phyloP scores from a whole-genome alignment of 2,329 filamentous ascomycete genomes.

The Alternaria triticimaculans region DNA sequence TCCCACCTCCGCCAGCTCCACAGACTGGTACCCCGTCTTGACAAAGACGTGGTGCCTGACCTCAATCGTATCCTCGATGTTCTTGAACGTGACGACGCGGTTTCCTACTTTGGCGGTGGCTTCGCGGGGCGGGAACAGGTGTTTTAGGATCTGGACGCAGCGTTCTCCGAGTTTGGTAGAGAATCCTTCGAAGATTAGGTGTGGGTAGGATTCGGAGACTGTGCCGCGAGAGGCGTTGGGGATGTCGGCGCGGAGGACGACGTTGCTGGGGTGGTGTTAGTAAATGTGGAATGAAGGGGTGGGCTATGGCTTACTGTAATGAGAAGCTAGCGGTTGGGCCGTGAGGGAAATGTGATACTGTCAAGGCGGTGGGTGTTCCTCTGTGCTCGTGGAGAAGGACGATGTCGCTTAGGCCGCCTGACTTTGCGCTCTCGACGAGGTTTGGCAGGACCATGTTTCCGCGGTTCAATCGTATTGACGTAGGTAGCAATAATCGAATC shows the following conservation, averaged over 20 bases:
- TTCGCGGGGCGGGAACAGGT: slow-evolving; percentile 91
- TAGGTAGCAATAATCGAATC: slow-evolving; percentile 81
- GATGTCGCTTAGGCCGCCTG: slow-evolving; percentile 82
- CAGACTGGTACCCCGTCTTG: slow-evolving; percentile 85
- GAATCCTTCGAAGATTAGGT: slow-evolving; percentile 95
- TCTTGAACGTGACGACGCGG: slow-evolving; percentile 77
- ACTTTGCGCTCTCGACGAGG: slow-evolving; percentile 80
- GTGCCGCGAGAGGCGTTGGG: slow-evolving; percentile 86
- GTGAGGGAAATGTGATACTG: slow-evolving; percentile 85
- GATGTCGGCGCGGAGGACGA: slow-evolving; percentile 90
- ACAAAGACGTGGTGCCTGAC: slow-evolving; percentile 95
- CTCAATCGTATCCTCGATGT: slow-evolving; percentile 86
- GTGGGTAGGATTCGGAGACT: slow-evolving; percentile 59
- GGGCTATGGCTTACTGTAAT: slow-evolving; percentile 60
- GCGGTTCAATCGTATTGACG: slow-evolving; percentile 85
- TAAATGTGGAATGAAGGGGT: not conserved
- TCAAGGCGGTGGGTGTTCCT: slow-evolving; percentile 85
- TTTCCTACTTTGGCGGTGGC: slow-evolving; percentile 80
- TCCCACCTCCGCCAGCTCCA: slow-evolving; percentile 59
- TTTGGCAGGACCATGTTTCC: slow-evolving; percentile 89
- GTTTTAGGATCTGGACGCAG: slow-evolving; percentile 89
- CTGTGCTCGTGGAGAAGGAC: slow-evolving; percentile 81
- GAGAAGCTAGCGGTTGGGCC: slow-evolving; percentile 88
- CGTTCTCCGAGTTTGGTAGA: slow-evolving; percentile 78
- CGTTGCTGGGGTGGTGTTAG: slow-evolving; percentile 63